phyloP scores from a whole-genome alignment of 768 basidiomycete genomes.

The Lactifluus subvellereus region DNA sequence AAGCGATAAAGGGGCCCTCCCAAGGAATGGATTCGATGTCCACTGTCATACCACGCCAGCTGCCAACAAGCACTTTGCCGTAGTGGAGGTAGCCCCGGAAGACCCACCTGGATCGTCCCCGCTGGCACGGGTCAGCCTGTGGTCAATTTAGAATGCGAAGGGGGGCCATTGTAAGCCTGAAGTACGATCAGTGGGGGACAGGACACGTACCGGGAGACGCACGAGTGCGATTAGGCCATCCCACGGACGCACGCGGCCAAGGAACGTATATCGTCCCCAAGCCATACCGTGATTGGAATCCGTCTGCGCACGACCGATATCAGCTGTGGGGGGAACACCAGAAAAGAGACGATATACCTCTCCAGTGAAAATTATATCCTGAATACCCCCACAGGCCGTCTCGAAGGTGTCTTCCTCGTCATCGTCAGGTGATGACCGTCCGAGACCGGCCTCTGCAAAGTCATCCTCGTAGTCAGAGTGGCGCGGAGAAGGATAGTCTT shows the following conservation, averaged over 20 bases:
- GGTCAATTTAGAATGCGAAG: neutral
- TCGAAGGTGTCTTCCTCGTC: conserved; percentile 27
- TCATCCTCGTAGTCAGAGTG: conserved; percentile 25
- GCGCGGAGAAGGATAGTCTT: neutral
- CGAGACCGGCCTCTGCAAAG: conserved; percentile 25
- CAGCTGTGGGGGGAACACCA: neutral
- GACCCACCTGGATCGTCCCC: conserved; percentile 33
- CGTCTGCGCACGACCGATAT: conserved; percentile 35
- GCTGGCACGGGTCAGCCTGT: conserved; percentile 13
- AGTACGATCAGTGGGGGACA: neutral
- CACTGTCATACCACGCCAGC: conserved; percentile 52
- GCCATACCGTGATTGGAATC: conserved; percentile 37
- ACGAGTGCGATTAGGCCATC: conserved; percentile 37
- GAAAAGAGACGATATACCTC: conserved; percentile 35
- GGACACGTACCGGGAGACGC: conserved; percentile 27
- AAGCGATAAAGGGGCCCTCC: conserved; percentile 63
- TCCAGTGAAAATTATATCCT: conserved; percentile 58
- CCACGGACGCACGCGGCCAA: conserved; percentile 35
- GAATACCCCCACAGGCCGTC: conserved; percentile 45
- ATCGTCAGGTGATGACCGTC: conserved; percentile 27
- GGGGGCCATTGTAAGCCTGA: neutral
- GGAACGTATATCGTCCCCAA: conserved; percentile 33
- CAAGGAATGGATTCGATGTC: conserved; percentile 44
- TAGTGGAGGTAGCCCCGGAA: conserved; percentile 71
- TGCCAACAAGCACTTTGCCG: conserved; percentile 60